phyloP scores from a whole-genome alignment of 2,329 filamentous ascomycete species.

The Pseudogymnoascus sp. region DNA sequence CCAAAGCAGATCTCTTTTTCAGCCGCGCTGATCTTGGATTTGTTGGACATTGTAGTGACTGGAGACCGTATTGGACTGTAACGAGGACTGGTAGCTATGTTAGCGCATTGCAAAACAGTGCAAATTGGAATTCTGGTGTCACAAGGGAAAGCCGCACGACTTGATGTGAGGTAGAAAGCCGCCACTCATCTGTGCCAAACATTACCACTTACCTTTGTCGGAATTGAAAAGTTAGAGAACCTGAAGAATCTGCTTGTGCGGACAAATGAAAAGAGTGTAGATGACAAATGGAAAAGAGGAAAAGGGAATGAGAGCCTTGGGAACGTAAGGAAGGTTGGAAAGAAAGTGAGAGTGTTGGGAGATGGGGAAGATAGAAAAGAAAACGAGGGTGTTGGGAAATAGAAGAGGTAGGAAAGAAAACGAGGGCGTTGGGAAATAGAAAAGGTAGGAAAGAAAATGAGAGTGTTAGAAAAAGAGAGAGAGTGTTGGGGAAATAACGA shows the following conservation, averaged over 20 bases:
- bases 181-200: neutral
- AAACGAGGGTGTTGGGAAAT: neutral
- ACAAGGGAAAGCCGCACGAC: neutral
- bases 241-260: neutral
- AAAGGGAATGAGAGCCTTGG: neutral
- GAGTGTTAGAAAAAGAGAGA: neutral
- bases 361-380: neutral
- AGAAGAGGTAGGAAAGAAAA: neutral
- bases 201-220: neutral
- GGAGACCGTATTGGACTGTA: neutral
- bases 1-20: conserved; percentile 4
- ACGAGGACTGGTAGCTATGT: neutral
- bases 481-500: neutral
- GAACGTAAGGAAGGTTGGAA: neutral
- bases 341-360: neutral
- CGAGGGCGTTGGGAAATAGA: neutral
- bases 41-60: neutral
- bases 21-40: conserved; percentile 1
- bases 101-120: neutral
- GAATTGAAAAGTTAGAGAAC: neutral
- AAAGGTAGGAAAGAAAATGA: neutral
- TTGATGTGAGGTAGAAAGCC: neutral
- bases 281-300: neutral
- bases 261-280: neutral
- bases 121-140: neutral